Base-by-base conservation (phyloP, 768 basidiomycete genomes). In the Exsudoporus frostii region DNA sequence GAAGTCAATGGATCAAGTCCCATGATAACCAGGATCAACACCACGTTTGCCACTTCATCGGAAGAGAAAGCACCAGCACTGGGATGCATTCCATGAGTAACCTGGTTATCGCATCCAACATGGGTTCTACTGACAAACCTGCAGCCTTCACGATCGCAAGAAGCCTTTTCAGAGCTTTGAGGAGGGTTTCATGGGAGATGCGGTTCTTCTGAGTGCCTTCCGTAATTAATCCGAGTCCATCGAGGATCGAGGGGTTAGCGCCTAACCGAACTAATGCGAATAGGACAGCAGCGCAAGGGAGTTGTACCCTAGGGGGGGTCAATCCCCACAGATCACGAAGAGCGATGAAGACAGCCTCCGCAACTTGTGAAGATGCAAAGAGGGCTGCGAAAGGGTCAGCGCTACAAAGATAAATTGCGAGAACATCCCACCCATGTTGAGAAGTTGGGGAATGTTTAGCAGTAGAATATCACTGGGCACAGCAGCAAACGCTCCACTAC, bases 1-100 rank as follows among this genome's bases (percentile, higher is more conserved):
- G 76, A 67, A 30, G 77, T 77, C 13, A 74, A 67, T 2, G 74
- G 65, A 58, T 90, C 88, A 55, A 86, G 75, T 2, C 74, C 83
- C 25, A 90, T 64, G 3, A 85, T 68, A 5, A 84, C 54, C 38
- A 90, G 58, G 2, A 74, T 67, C 45, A 82, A 57, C 8, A 85
- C 57, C 20, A 84, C 62, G 51, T 81, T 75, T 13, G 79, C 74
- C 1, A 78, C 60, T 20, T 85, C 82, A 6, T 71, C 62, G 7
- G 60, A 55, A 15, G 80, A 62, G 44, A 70, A 58, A 37, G 61
- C 66, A 46, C 64, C 67, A 44, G 69, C 61, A 43, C 73, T 72
- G 46, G 74, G 15, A 58, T 36, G 33, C 45, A 36, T 20, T 8
- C 50, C 32, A 27, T 65, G 20, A 48, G 47, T 19, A 50, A 22